A percentile compares a stretch with the other conserved stretches of the same genome.
These are phyloP conservation scores for Exutisphaerella laricina DNA, from an alignment of 2,329 filamentous ascomycete genomes.

Conservation along the genomic window DNA sequence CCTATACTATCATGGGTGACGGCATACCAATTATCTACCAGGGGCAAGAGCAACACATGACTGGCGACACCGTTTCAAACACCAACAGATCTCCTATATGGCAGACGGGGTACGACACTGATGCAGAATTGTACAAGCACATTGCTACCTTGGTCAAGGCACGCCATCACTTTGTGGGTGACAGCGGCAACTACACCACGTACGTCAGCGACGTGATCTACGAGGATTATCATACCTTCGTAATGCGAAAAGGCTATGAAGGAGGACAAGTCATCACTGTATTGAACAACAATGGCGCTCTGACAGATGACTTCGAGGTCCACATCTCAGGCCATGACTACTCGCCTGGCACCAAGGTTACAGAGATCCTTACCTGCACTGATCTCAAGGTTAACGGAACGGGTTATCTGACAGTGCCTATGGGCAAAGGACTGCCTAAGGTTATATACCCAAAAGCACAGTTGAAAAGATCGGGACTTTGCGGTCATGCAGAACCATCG, in stretches of 20 bases:
- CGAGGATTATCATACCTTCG: constrained; percentile 40
- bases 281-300: constrained; percentile 38
- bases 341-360: constrained; percentile 24
- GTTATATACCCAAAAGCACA: constrained; percentile 30
- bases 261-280: constrained; percentile 42
- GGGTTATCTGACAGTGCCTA: constrained; percentile 29
- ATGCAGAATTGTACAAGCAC: constrained; percentile 38
- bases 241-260: constrained; percentile 40
- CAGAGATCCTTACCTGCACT: constrained; percentile 34
- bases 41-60: constrained; percentile 41
- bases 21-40: constrained; percentile 42
- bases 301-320: constrained; percentile 32
- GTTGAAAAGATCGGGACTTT: constrained; percentile 25
- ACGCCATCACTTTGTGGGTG: constrained; percentile 39
- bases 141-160: constrained; percentile 38
- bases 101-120: constrained; percentile 37
- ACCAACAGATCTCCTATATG: constrained; percentile 38
- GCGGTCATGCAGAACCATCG: constrained; percentile 12
- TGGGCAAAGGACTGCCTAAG: constrained; percentile 34
- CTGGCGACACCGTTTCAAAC: constrained; percentile 28
- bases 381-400: constrained; percentile 24
- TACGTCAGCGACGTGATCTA: constrained; percentile 42
- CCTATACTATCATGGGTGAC: constrained; percentile 37
- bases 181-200: constrained; percentile 37
- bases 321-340: constrained; percentile 31